Evolutionary conservation across 768 basidiomycete species (phyloP), one percentile per base, ranked within the genome.

Genomic region (Boletus speciosus): DNA sequence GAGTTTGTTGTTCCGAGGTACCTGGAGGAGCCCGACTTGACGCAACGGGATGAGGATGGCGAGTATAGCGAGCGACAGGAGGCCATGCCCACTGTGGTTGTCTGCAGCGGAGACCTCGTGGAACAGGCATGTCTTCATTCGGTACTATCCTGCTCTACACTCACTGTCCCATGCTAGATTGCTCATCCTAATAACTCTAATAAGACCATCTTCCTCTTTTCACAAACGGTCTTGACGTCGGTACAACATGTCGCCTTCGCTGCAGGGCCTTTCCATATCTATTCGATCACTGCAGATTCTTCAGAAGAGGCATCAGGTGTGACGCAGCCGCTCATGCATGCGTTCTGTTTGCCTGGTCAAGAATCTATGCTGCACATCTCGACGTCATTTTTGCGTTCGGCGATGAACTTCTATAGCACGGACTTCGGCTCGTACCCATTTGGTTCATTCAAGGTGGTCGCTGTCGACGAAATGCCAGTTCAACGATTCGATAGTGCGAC

Each of bases 361-460:
- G 90, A 95, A 66, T 74, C 78, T 8, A 77, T 84, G 61, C 77
- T 98, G 21, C 67, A 78, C 11, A 76, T 83, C 19, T 87, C 93
- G 31, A 85, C 87, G 4, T 75, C 83, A 6, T 88, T 85, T 67
- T 78, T 98, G 57, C 86, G 94, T 38, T 81, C 84, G 15, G 93
- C 94, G 10, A 96, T 98, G 92, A 85, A 80, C 61, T 97, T 92
- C 73, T 96, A 90, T 69, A 83, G 88, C 25, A 84, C 87, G 10
- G 93, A 97, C 66, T 96, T 87, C 62, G 95, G 94, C 27, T 94
- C 93, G 6, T 99, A 98, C 68, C 97, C 97, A 1, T 98, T 95
- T 70, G 83, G 85, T 39, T 97, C 95, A 16, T 91, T 89, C 79
- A 98, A 98, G 67, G 71, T 96, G 49, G 90, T 94, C 9, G 96